Conservation (phyloP, 2,329 filamentous ascomycete species). For the Podosphaera xanthii region DNA sequence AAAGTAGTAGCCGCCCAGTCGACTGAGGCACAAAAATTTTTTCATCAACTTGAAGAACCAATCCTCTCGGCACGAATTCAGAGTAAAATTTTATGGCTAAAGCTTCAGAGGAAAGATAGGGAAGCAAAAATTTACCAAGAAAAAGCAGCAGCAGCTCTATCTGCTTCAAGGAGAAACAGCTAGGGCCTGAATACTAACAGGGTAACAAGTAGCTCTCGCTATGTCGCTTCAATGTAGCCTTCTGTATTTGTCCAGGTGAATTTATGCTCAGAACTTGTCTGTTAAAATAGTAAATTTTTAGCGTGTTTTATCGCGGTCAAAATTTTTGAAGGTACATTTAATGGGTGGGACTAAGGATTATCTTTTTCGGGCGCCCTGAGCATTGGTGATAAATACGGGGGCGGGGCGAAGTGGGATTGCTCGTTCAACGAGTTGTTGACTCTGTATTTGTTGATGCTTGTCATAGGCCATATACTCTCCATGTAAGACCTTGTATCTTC, state of each 20-base stretch:
- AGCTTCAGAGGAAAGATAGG: constrained; percentile 25
- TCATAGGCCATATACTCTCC: too few species aligned
- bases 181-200: not conserved
- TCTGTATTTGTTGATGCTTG: too few species aligned
- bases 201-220: too few species aligned
- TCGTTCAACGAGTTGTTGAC: too few species aligned
- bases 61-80: constrained; percentile 30
- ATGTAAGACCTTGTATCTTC: too few species aligned
- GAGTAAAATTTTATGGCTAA: constrained; percentile 34
- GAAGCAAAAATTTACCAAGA: constrained; percentile 24
- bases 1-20: not conserved
- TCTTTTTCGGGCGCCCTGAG: too few species aligned
- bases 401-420: too few species aligned
- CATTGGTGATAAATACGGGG: too few species aligned
- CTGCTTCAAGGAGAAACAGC: constrained; percentile 1
- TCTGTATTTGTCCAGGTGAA: not conserved
- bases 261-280: not conserved
- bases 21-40: constrained; percentile 11
- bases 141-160: constrained; percentile 21
- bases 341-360: too few species aligned
- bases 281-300: not conserved
- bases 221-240: too few species aligned
- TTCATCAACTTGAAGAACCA: constrained; percentile 21
- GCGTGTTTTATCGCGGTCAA: not conserved
- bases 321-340: too few species aligned